Percentiles rank a stretch among this genome's conserved stretches.
Conservation (phyloP, 139 green algal genomes). For the Mesostigma viride region DNA sequence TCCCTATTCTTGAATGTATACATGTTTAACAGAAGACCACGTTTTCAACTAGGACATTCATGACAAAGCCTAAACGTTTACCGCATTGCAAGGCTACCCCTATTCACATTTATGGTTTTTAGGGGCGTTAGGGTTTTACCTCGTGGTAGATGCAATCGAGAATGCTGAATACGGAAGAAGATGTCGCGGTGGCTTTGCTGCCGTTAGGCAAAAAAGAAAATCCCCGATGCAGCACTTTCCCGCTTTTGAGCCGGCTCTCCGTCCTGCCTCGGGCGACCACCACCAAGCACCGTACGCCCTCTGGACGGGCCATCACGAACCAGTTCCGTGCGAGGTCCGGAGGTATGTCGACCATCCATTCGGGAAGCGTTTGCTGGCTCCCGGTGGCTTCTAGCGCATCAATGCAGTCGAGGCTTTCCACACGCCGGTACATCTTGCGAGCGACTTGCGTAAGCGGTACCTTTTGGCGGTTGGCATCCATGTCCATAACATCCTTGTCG, state of each 20-base stretch:
- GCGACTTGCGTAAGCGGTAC: no score
- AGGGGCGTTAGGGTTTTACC: slow-evolving; percentile 12
- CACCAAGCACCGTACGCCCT: slow-evolving; percentile 73
- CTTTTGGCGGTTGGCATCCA: no score
- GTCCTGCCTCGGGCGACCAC: slow-evolving; percentile 40
- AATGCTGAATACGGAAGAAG: slow-evolving; percentile 46
- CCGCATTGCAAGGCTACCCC: no score
- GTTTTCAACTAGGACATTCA: neutral
- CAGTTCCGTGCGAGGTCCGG: slow-evolving; percentile 45
- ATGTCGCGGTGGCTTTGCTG: slow-evolving; percentile 6
- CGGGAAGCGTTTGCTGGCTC: slow-evolving; percentile 70
- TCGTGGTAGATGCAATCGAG: slow-evolving; percentile 76
- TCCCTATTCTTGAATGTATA: neutral
- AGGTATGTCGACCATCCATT: slow-evolving; percentile 83
- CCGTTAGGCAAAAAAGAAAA: slow-evolving; percentile 46
- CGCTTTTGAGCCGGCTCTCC: slow-evolving; percentile 36
- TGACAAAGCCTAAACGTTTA: neutral
- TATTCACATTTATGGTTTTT: no score
- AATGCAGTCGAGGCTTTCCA: no score
- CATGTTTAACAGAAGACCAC: neutral
- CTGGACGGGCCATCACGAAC: slow-evolving; percentile 66
- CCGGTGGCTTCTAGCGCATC: no score
- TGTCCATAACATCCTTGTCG: no score
- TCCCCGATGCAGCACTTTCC: slow-evolving; percentile 47
- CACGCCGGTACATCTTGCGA: no score